Evolutionary conservation across 1,284 basidiomycete species (phyloP).

Genomic region (Papiliotrema nemorosa): DNA sequence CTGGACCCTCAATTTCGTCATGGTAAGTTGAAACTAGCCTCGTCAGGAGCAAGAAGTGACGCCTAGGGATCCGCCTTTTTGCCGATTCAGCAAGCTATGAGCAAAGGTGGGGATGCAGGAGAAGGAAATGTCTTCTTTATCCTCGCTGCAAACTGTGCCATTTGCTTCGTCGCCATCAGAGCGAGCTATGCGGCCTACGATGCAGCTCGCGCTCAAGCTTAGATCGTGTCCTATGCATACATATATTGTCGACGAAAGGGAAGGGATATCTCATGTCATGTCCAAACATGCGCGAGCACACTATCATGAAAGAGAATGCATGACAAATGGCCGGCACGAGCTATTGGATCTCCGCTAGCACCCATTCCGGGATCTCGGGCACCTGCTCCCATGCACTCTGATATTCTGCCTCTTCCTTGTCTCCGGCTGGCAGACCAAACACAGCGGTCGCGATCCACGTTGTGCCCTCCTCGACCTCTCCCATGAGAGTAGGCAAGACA

Average conservation of each 20-base stretch:
- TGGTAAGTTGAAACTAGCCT: conserved; percentile 9
- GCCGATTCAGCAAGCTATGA: conserved; percentile 32
- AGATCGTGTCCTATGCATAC: too few relatives aligned
- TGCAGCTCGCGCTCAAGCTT: conserved; percentile 1
- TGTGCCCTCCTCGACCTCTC: conserved; percentile 51
- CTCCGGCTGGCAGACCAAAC: conserved; percentile 58
- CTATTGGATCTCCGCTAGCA: conserved; percentile 5
- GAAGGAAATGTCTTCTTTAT: conserved; percentile 43
- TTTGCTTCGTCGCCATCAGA: conserved; percentile 13
- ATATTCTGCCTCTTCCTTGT: conserved; percentile 21
- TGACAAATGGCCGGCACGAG: too few relatives aligned
- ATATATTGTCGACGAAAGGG: too few relatives aligned
- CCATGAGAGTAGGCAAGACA: conserved; percentile 63
- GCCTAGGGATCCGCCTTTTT: conserved; percentile 30
- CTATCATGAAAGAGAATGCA: neutral
- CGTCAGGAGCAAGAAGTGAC: neutral
- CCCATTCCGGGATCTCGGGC: conserved; percentile 33
- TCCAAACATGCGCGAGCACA: too few relatives aligned
- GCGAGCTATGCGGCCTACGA: conserved; percentile 10
- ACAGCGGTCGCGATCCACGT: conserved; percentile 66
- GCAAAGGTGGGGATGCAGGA: conserved; percentile 14
- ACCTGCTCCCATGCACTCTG: conserved; percentile 34
- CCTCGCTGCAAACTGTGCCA: conserved; percentile 21
- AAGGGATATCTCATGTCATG: too few relatives aligned
- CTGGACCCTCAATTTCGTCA: conserved; percentile 28